Base-by-base conservation (phyloP, 129 eudicot species). In the sunflower (Helianthus annuus) region DNA sequence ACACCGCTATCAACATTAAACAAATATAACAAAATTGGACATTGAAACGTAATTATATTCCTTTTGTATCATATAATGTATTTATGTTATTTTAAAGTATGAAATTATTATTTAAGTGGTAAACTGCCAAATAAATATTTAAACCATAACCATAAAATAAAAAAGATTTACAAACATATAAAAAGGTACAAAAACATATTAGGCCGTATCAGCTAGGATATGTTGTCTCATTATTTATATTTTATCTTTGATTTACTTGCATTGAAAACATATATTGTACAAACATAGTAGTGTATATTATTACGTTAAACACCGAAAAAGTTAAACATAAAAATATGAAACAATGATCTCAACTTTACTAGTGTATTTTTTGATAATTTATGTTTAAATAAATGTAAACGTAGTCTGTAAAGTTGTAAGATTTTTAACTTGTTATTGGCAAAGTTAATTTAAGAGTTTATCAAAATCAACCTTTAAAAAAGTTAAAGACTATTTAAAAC, bases 1-100 rank as follows among this genome's bases (percentile, higher is more conserved):
- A 24, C 63, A 24, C 63, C 63, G 63, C 63, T 57, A 24, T 10
- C 63, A 57, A 57, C 63, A 57, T 10, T 2, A 57, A 9, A 57
- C 38, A 57, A 22, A 57, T 22, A 24, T 57, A 57, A 9, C 24
- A 57, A 22, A 57, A 9, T 57, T 53, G 58, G 58, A 53, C 27
- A 15, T 53, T 15, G n/a, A 57, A 57, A 27, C 4, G 36, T 13
- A 55, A 24, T 3, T 57, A 57, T 57, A 57, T 57, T 57, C 63
- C n/a, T 19, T 49, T 55, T 55, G 61, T 55, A 19, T 19, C 22
- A 19, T 19, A 19, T 19, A 19, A 55, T 55, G 34, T 55, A 55
- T 55, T 17, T 27, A 55, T 17, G 61, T 55, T 17, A 5, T 55
- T 55, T 8, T 27, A 55, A 5, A 17, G 14, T 55, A 19, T 7